phyloP scores from a whole-genome alignment of 257 asterid genomes.

The Solanum pimpinellifolium region DNA sequence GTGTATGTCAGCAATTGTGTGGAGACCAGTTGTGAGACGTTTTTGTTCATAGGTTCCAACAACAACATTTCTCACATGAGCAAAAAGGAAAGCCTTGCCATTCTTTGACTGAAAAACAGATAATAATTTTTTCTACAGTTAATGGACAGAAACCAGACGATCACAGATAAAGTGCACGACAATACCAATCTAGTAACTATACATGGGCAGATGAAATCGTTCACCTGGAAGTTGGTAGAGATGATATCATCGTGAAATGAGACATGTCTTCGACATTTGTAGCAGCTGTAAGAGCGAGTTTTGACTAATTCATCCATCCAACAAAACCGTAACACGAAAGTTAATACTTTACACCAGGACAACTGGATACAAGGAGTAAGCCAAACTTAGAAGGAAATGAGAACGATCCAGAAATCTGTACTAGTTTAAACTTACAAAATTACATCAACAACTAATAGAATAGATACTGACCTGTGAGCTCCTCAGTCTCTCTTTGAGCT shows the following conservation, averaged over 20 bases:
- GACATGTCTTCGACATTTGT: constrained; percentile 65
- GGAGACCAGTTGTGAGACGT: constrained; percentile 25
- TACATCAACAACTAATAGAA: background rate
- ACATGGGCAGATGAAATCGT: background rate
- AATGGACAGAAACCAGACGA: background rate
- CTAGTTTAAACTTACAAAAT: constrained; percentile 1
- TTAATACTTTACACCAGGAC: background rate
- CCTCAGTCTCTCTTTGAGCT: constrained; percentile 37
- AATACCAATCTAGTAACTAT: background rate
- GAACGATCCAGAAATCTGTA: constrained; percentile 12
- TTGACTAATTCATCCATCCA: constrained; percentile 57
- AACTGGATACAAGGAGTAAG: background rate
- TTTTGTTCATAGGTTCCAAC: constrained; percentile 26
- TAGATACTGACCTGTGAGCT: constrained; percentile 9
- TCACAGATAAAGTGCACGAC: background rate
- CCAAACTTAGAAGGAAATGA: constrained; percentile 3
- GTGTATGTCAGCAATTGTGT: constrained; percentile 22
- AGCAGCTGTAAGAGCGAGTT: constrained; percentile 70
- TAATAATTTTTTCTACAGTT: background rate
- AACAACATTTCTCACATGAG: constrained; percentile 18
- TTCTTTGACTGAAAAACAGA: constrained; percentile 16
- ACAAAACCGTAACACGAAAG: background rate
- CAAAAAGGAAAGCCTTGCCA: constrained; percentile 26
- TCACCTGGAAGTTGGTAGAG: constrained; percentile 31
- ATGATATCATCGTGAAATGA: constrained; percentile 40